Conservation (phyloP, 441 rosid species). For the Gossypium lobatum region DNA sequence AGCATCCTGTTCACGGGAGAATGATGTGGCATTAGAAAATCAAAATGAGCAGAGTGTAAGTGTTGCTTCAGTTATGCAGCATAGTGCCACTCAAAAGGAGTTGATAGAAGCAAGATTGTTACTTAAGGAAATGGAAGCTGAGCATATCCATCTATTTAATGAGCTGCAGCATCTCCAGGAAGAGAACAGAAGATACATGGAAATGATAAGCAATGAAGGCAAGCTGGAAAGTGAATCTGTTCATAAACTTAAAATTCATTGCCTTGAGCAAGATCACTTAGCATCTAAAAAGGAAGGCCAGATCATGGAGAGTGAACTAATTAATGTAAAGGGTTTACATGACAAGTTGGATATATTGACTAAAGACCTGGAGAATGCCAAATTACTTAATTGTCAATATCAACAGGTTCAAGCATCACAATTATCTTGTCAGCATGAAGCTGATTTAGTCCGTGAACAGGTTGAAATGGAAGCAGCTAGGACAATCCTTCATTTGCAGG, state of each 20-base stretch:
- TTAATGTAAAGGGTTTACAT: slow-evolving; percentile 36
- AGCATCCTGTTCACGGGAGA: slow-evolving; percentile 30
- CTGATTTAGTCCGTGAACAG: slow-evolving; percentile 66
- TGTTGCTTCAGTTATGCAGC: slow-evolving; percentile 26
- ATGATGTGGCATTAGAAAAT: slow-evolving; percentile 25
- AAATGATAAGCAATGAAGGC: slow-evolving; percentile 30
- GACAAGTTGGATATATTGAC: slow-evolving; percentile 48
- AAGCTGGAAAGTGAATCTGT: slow-evolving; percentile 29
- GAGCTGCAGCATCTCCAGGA: slow-evolving; percentile 43
- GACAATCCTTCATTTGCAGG: slow-evolving; percentile 82
- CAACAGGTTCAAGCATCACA: slow-evolving; percentile 51
- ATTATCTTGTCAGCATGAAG: slow-evolving; percentile 54
- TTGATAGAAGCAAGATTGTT: slow-evolving; percentile 33
- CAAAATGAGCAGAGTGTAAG: slow-evolving; percentile 25
- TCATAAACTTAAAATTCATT: slow-evolving; percentile 24
- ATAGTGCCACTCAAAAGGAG: slow-evolving; percentile 28
- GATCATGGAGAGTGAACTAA: slow-evolving; percentile 26
- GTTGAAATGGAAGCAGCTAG: slow-evolving; percentile 80
- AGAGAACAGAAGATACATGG: slow-evolving; percentile 40
- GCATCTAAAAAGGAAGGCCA: slow-evolving; percentile 24
- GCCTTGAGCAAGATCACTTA: slow-evolving; percentile 20
- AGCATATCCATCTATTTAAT: slow-evolving; percentile 34
- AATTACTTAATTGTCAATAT: slow-evolving; percentile 47
- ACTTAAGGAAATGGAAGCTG: slow-evolving; percentile 38
- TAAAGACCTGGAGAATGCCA: slow-evolving; percentile 61